Percentiles rank a stretch among this genome's conserved stretches.
These are phyloP conservation scores for Trypanosoma cruzi DNA, from an alignment of 208 protist genomes.

Conservation along the genomic window DNA sequence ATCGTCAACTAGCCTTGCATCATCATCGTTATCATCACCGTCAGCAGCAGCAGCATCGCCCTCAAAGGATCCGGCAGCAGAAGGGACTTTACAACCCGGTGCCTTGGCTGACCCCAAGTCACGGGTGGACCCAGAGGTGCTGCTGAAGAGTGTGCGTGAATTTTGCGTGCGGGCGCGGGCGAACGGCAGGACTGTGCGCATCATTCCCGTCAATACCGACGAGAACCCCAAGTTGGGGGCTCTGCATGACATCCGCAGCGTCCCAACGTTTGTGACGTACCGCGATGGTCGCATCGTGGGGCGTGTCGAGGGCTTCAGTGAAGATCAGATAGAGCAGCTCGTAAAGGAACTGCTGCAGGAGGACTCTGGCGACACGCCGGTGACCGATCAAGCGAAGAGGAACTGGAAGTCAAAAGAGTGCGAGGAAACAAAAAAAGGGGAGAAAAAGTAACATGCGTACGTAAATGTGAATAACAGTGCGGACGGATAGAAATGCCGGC, in stretches of 20 bases:
- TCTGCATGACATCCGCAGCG: conserved; percentile 81
- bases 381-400: neutral
- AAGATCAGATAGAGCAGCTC: conserved; percentile 58
- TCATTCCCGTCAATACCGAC: conserved; percentile 82
- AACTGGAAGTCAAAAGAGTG: neutral
- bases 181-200: conserved; percentile 25
- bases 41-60: too few relatives aligned
- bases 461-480: neutral
- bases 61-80: neutral
- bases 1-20: neutral
- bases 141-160: neutral
- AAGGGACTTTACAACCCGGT: neutral
- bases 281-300: conserved; percentile 65
- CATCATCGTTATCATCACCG: conserved; percentile 23
- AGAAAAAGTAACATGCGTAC: neutral
- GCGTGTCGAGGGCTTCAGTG: conserved; percentile 64
- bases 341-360: conserved; percentile 28
- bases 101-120: neutral
- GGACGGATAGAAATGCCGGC: neutral
- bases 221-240: conserved; percentile 66
- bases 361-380: neutral
- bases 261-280: conserved; percentile 90
- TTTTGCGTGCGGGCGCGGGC: conserved; percentile 31
- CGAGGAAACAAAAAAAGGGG: neutral
- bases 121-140: neutral